Evolutionary conservation across 1,284 basidiomycete species (phyloP).

Genomic region (Naganishia liquefaciens): DNA sequence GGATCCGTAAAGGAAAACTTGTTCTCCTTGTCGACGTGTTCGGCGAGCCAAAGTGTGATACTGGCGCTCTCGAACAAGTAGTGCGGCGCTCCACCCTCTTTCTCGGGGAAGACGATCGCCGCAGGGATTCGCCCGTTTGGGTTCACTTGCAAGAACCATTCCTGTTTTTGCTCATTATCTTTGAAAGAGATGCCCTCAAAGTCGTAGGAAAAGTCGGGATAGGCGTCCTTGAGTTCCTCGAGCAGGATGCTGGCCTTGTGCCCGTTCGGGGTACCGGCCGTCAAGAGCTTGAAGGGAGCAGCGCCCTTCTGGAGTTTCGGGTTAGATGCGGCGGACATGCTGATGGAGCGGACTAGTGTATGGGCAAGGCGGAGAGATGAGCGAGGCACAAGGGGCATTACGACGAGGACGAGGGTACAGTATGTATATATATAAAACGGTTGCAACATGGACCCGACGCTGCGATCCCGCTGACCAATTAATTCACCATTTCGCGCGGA

Average conservation of each 20-base stretch:
- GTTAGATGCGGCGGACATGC: slow-evolving; percentile 7
- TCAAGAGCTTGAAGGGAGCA: slow-evolving; percentile 5
- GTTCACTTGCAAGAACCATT: slow-evolving; percentile 66
- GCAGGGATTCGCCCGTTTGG: slow-evolving; percentile 67
- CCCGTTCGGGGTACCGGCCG: slow-evolving; percentile 55
- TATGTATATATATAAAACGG: background rate
- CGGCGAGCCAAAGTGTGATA: slow-evolving; percentile 66
- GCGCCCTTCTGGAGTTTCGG: slow-evolving; percentile 16
- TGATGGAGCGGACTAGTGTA: background rate
- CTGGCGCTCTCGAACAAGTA: slow-evolving; percentile 69
- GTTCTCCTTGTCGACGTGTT: slow-evolving; percentile 63
- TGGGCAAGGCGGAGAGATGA: background rate
- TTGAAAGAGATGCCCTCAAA: slow-evolving; percentile 60
- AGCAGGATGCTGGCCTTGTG: slow-evolving; percentile 63
- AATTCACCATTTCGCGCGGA: background rate
- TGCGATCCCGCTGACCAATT: background rate
- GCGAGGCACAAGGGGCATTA: background rate
- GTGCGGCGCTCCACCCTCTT: slow-evolving; percentile 60
- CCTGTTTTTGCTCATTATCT: slow-evolving; percentile 61
- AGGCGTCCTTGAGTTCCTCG: slow-evolving; percentile 68
- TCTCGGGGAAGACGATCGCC: slow-evolving; percentile 54
- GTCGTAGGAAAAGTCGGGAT: slow-evolving; percentile 65
- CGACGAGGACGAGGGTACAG: background rate
- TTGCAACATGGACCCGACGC: background rate
- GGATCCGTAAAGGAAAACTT: slow-evolving; percentile 61